Conservation (phyloP, 1,284 basidiomycete species). For the Irpex rosettiformis region DNA sequence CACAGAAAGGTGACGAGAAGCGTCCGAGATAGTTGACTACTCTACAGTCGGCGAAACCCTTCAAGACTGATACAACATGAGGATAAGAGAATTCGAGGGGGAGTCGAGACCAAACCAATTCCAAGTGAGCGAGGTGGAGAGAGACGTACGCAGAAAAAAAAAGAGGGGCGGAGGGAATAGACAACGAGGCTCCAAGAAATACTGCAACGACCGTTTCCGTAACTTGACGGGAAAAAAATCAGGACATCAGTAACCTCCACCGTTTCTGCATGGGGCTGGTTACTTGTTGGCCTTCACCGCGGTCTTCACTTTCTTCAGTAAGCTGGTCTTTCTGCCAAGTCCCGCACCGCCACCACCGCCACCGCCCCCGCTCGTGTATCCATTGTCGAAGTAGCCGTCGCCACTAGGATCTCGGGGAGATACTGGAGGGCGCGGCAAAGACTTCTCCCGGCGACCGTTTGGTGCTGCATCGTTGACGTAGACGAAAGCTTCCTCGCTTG, state of each 20-base stretch:
- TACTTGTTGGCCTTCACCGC: constrained; percentile 45
- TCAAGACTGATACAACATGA: constrained; percentile 2
- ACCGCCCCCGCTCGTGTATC: constrained; percentile 31
- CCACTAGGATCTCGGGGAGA: constrained; percentile 29
- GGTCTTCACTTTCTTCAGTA: constrained; percentile 74
- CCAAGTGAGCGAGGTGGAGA: not conserved
- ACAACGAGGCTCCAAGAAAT: not conserved
- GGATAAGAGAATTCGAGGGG: not conserved
- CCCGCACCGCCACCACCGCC: constrained; percentile 35
- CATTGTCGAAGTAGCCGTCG: constrained; percentile 49
- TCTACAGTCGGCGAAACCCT: constrained; percentile 13
- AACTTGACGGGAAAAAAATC: not conserved
- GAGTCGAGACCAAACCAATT: not conserved
- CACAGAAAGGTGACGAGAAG: not conserved
- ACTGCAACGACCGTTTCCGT: not conserved
- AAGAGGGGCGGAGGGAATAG: not conserved
- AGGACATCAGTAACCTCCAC: not conserved
- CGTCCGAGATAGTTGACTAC: constrained; percentile 11
- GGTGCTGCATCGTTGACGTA: constrained; percentile 51
- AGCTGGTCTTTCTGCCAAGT: constrained; percentile 69
- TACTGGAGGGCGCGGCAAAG: constrained; percentile 55
- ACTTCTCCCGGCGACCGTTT: constrained; percentile 46
- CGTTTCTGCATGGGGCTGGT: not conserved
- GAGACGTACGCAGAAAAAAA: not conserved
- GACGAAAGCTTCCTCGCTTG: constrained; percentile 43